These are phyloP conservation scores for Fraxinus quadrangulata DNA, from an alignment of 257 asterid species.

Conservation along the genomic window DNA sequence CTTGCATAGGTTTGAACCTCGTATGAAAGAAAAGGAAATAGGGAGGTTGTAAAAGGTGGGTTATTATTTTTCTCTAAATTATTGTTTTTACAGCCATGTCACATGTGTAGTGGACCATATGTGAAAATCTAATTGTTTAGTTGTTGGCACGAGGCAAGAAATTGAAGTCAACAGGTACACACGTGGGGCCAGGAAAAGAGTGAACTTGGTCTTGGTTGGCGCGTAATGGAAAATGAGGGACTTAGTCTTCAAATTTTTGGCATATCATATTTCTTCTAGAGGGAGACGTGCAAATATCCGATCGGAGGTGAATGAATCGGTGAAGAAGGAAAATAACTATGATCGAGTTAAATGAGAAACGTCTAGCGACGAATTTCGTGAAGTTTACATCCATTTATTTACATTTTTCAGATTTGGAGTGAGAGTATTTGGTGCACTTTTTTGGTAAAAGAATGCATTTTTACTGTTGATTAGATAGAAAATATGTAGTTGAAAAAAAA, in stretches of 20 bases:
- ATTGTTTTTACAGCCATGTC: not conserved
- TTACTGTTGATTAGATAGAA: too few relatives aligned
- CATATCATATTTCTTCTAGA: not conserved
- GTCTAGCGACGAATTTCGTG: too few relatives aligned
- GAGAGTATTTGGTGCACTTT: too few relatives aligned
- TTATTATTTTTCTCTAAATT: not conserved
- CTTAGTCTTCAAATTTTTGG: not conserved
- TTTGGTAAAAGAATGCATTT: too few relatives aligned
- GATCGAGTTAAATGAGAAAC: too few relatives aligned
- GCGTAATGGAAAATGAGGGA: conserved; percentile 18
- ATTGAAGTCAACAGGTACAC: conserved; percentile 12
- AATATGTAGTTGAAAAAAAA: too few relatives aligned
- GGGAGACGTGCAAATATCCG: too few relatives aligned
- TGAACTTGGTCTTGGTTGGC: conserved; percentile 35
- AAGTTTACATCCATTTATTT: too few relatives aligned
- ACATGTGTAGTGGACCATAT: not conserved
- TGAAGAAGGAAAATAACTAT: too few relatives aligned
- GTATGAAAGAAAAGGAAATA: not conserved
- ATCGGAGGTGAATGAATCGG: too few relatives aligned
- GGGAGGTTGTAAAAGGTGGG: not conserved
- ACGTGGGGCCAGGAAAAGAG: not conserved
- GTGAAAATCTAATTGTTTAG: not conserved
- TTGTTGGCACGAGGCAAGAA: not conserved
- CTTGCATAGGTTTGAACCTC: not conserved
- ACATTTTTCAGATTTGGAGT: too few relatives aligned